Base-by-base conservation (phyloP, 2,329 filamentous ascomycete genomes). In the Penicillium brasilianum region DNA sequence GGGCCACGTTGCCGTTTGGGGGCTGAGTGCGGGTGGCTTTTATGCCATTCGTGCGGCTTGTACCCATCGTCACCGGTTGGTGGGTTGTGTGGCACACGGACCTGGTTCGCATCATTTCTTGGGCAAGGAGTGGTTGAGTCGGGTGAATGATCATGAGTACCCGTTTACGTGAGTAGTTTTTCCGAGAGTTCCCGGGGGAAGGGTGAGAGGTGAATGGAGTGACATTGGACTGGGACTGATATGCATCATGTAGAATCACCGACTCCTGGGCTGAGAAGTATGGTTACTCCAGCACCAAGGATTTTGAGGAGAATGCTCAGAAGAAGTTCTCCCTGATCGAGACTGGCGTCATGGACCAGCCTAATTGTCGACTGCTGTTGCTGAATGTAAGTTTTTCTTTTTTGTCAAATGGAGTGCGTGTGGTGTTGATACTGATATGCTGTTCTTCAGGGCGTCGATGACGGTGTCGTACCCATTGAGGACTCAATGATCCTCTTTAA, bases 381-480 rank as follows among this genome's bases (percentile, higher is more conserved):
- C 78, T 90, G 55, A 89, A 88, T 70, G 85, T 85, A 71, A 70
- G 82, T 57, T 28, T 28, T n/a, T 44, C 13, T 34, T 1, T 16
- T 30, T 0, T 20, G 51, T 0, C 3, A 10, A 2, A 18, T 36
- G 18, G 13, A 39, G 5, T 8, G n/a, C n/a, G n/a, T 11, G 9
- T n/a, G 8, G 44, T 13, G 43, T 22, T 52, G 13, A 22, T 10
- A 10, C 28, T 52, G 22, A 62, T 66, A 16, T 62, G n/a, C n/a
- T n/a, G n/a, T 36, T 58, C 25, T 16, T 1, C 63, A 88, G 82
- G 87, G 88, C 9, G 85, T 83, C 3, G 78, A 82, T 57, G 88
- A 90, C 66, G 87, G 87, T 0, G 75, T 90, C 48, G 88, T 89
- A 81, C 88, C 88, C 0, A 88, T 90, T 59, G 88, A 90, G 69